These are phyloP conservation scores for Kwoniella botswanensis DNA, from an alignment of 768 basidiomycete species.

Conservation along the genomic window DNA sequence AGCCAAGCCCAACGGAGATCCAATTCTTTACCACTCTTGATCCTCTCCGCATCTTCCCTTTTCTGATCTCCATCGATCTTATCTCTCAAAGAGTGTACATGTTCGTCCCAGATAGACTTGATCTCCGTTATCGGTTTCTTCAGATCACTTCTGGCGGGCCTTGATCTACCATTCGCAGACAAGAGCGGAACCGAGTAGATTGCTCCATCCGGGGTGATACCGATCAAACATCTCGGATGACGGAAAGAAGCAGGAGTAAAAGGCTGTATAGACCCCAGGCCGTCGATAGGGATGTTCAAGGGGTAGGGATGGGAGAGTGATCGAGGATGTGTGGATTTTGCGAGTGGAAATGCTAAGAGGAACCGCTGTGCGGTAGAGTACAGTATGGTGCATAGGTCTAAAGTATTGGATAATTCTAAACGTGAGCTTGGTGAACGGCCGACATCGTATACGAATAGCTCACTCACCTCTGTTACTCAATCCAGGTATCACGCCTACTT, in stretches of 20 bases:
- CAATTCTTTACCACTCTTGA: constrained; percentile 15
- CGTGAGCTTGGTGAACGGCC: neutral
- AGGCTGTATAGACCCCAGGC: neutral
- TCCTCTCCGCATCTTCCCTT: constrained; percentile 13
- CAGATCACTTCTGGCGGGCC: neutral
- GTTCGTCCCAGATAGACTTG: constrained; percentile 17
- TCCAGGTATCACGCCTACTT: constrained; percentile 21
- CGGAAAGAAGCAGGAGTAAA: constrained; percentile 17
- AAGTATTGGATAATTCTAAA: too few relatives aligned
- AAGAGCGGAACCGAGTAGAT: constrained; percentile 13
- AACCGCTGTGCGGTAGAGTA: constrained; percentile 29
- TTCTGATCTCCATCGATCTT: neutral
- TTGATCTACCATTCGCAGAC: neutral
- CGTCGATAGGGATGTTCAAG: constrained; percentile 7
- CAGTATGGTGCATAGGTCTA: constrained; percentile 30
- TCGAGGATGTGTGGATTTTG: constrained; percentile 15
- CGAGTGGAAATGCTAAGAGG: constrained; percentile 29
- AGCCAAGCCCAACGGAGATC: constrained; percentile 42
- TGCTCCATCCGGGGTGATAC: constrained; percentile 15
- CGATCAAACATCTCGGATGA: neutral
- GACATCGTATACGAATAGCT: too few relatives aligned
- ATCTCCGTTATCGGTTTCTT: neutral
- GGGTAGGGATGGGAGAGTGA: constrained; percentile 18
- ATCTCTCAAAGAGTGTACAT: constrained; percentile 5
- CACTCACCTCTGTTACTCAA: constrained; percentile 7